Percentiles rank a stretch among this genome's conserved stretches.
Conservation (phyloP, 306 rosid species). For the Quercus agrifolia region DNA sequence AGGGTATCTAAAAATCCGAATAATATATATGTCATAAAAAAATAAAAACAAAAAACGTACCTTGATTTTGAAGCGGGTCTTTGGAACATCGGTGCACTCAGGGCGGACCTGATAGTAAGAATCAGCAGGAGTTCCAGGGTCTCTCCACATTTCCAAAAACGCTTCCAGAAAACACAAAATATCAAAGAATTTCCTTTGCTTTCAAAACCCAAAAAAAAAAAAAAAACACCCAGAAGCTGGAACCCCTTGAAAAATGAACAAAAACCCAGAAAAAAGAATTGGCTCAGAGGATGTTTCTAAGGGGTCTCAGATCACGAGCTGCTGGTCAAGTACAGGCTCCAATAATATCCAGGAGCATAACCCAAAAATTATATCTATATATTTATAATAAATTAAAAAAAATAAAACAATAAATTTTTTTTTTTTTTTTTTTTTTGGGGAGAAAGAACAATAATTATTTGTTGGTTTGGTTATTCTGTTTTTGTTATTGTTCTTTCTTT, state of each 20-base stretch:
- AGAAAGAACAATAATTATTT: too few relatives aligned
- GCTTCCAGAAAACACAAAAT: not conserved
- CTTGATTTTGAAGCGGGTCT: slow-evolving; percentile 82
- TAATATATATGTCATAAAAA: not conserved
- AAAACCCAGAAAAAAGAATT: slow-evolving; percentile 33
- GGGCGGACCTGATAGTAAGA: slow-evolving; percentile 90
- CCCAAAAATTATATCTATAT: too few relatives aligned
- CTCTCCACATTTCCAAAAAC: slow-evolving; percentile 79
- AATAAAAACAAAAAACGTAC: slow-evolving; percentile 12
- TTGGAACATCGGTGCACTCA: slow-evolving; percentile 92
- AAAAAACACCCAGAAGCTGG: slow-evolving; percentile 24
- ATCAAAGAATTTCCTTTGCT: not conserved
- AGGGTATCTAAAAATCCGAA: not conserved
- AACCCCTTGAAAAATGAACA: slow-evolving; percentile 43
- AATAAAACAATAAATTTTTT: too few relatives aligned
- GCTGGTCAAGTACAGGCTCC: too few relatives aligned
- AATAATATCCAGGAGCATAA: too few relatives aligned
- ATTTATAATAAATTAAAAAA: too few relatives aligned
- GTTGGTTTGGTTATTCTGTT: too few relatives aligned
- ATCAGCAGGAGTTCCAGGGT: slow-evolving; percentile 81
- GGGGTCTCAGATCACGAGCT: slow-evolving; percentile 41
- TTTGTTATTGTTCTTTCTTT: too few relatives aligned
- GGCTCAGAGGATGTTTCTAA: slow-evolving; percentile 29
- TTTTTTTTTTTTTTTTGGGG: too few relatives aligned
- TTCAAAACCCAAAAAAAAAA: not conserved